Evolutionary conservation across 2,329 filamentous ascomycete species (phyloP).

Genomic region (Raffaelea albimanens): DNA sequence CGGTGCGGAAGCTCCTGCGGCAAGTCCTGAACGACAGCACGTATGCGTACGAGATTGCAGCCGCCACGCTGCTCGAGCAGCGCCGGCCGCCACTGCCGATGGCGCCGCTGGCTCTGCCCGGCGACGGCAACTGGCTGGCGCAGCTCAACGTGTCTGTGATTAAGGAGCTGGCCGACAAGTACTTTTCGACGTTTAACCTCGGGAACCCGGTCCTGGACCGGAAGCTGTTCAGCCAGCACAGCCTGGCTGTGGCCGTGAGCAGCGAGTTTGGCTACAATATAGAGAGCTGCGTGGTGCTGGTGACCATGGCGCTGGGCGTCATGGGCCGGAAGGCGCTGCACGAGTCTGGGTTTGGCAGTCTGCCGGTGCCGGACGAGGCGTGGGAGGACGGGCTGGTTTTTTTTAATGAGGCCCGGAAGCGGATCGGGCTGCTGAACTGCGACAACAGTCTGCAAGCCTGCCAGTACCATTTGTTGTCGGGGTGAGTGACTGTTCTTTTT

Average conservation of each 20-base stretch:
- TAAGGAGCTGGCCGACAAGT: constrained; percentile 41
- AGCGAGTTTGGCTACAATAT: constrained; percentile 40
- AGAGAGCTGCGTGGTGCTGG: constrained; percentile 40
- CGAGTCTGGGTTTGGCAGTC: constrained; percentile 23
- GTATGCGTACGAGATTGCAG: constrained; percentile 7
- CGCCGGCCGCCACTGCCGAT: constrained; percentile 31
- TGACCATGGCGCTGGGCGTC: constrained; percentile 40
- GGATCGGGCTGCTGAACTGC: constrained; percentile 26
- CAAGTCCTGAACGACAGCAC: not conserved
- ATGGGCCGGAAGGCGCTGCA: constrained; percentile 37
- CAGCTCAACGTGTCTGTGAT: constrained; percentile 35
- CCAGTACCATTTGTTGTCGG: constrained; percentile 42
- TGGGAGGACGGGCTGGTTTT: constrained; percentile 32
- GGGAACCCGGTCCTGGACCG: constrained; percentile 43
- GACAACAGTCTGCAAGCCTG: constrained; percentile 35
- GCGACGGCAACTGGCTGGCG: constrained; percentile 28
- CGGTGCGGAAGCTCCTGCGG: constrained; percentile 6
- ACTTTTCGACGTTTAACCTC: constrained; percentile 44
- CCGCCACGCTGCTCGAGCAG: constrained; percentile 35
- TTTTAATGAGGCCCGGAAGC: constrained; percentile 43
- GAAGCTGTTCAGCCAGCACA: constrained; percentile 39
- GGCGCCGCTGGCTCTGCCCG: constrained; percentile 22
- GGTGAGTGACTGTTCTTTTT: constrained; percentile 16
- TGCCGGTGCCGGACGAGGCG: constrained; percentile 1
- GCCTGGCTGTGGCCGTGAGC: constrained; percentile 36